A percentile compares a stretch with the other conserved stretches of the same genome.
phyloP scores from a whole-genome alignment of 2,329 filamentous ascomycete genomes.

The Talaromyces sp. region DNA sequence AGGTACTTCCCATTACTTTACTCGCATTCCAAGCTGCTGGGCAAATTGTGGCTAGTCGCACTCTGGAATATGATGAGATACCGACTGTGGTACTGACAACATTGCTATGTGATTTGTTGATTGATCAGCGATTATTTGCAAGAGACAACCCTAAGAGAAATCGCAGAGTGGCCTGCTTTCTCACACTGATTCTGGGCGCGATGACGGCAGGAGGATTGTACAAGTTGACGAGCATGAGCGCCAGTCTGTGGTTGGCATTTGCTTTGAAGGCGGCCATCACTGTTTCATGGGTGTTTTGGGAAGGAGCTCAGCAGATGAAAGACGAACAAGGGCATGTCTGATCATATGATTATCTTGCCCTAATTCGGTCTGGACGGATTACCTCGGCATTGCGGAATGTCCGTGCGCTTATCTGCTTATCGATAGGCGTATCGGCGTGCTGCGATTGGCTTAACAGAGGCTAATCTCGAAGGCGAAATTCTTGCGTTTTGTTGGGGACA shows the following conservation, averaged over 20 bases:
- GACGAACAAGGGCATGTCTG: not conserved
- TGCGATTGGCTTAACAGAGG: not conserved
- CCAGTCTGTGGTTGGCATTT: slow-evolving; percentile 41
- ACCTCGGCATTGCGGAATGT: not conserved
- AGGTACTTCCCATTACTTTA: slow-evolving; percentile 37
- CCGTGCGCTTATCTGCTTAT: slow-evolving; percentile 6
- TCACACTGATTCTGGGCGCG: slow-evolving; percentile 40
- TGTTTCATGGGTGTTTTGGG: slow-evolving; percentile 39
- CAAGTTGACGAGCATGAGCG: slow-evolving; percentile 34
- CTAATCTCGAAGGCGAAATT: not conserved
- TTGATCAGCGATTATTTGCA: slow-evolving; percentile 31
- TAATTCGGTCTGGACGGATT: not conserved
- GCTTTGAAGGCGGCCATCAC: slow-evolving; percentile 36
- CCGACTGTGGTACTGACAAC: slow-evolving; percentile 44
- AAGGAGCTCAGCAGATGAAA: not conserved
- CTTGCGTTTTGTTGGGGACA: slow-evolving; percentile 9
- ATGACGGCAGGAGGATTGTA: slow-evolving; percentile 41
- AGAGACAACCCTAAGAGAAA: slow-evolving; percentile 31
- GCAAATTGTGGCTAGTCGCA: slow-evolving; percentile 38
- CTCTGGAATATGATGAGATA: slow-evolving; percentile 38
- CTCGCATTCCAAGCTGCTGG: slow-evolving; percentile 42
- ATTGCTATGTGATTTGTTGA: slow-evolving; percentile 38
- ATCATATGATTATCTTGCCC: not conserved
- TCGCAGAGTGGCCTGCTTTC: slow-evolving; percentile 34
- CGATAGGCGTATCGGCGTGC: not conserved